phyloP scores from a whole-genome alignment of 345 rosid species.

The Mangifera indica region DNA sequence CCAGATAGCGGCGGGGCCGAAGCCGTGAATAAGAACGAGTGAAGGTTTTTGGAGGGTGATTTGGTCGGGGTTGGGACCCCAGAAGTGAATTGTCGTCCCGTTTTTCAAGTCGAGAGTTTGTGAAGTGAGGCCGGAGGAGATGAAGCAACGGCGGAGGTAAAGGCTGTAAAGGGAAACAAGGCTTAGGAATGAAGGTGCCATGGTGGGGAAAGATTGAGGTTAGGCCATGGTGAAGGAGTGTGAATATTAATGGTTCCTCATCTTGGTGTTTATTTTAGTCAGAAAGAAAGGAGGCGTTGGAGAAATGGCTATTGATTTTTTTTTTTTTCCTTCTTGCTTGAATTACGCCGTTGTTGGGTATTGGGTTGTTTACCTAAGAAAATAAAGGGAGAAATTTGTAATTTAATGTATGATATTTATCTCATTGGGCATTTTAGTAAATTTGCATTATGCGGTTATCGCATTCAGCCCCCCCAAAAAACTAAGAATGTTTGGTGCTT shows the following conservation, averaged over 20 bases:
- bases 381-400: background rate
- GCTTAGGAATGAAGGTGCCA: slow-evolving; percentile 62
- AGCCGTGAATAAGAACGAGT: slow-evolving; percentile 82
- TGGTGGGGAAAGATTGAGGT: background rate
- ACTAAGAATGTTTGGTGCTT: no score
- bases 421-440: no score
- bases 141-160: slow-evolving; percentile 75
- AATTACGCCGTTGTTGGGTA: no score
- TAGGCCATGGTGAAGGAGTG: background rate
- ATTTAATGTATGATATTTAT: background rate
- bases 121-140: slow-evolving; percentile 55
- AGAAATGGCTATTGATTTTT: no score
- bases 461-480: no score
- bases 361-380: slow-evolving; percentile 12
- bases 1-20: slow-evolving; percentile 77
- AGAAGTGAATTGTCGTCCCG: slow-evolving; percentile 64
- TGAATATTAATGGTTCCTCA: no score
- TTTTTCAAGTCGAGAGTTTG: slow-evolving; percentile 42
- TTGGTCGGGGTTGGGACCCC: slow-evolving; percentile 50
- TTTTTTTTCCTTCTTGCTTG: no score
- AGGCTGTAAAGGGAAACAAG: slow-evolving; percentile 47
- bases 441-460: no score
- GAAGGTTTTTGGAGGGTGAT: slow-evolving; percentile 30
- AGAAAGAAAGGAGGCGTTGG: no score
- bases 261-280: no score